Conservation (phyloP, 495 filamentous ascomycete genomes). For the Podospora anserina region DNA sequence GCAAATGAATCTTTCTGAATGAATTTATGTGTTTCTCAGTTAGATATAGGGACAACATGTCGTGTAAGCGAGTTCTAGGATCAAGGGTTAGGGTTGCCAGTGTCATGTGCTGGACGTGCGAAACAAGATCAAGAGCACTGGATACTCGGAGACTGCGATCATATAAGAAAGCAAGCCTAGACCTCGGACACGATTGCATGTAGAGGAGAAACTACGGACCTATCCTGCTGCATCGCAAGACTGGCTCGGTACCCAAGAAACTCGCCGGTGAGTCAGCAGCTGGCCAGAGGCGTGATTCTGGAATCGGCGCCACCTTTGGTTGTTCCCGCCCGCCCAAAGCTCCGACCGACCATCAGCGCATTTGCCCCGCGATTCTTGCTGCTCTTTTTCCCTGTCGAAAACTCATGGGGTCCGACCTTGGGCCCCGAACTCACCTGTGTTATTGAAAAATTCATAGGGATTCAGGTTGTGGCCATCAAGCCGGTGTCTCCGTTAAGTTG, state of each 20-base stretch:
- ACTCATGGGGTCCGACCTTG: slow-evolving; percentile 27
- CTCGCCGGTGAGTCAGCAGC: neutral
- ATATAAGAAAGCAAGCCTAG: too few species aligned
- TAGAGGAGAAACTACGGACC: too few species aligned
- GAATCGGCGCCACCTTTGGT: neutral
- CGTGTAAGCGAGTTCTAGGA: too few species aligned
- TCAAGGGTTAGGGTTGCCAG: too few species aligned
- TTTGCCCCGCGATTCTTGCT: slow-evolving; percentile 29
- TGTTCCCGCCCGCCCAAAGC: neutral
- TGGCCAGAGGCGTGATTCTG: neutral
- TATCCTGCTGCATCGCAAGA: too few species aligned
- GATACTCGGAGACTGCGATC: too few species aligned
- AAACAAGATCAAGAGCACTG: too few species aligned
- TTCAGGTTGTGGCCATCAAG: neutral
- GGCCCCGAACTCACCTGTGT: slow-evolving; percentile 21
- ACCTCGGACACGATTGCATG: too few species aligned
- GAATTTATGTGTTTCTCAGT: too few species aligned
- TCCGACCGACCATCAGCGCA: slow-evolving; percentile 1
- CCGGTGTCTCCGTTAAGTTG: neutral
- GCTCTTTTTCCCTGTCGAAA: slow-evolving; percentile 8
- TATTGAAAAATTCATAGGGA: neutral
- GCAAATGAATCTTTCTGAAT: too few species aligned
- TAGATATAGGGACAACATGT: too few species aligned
- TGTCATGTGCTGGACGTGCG: too few species aligned
- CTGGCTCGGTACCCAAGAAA: neutral